Conservation (phyloP, 2,329 filamentous ascomycete species). For the Zasmidium cellare region DNA sequence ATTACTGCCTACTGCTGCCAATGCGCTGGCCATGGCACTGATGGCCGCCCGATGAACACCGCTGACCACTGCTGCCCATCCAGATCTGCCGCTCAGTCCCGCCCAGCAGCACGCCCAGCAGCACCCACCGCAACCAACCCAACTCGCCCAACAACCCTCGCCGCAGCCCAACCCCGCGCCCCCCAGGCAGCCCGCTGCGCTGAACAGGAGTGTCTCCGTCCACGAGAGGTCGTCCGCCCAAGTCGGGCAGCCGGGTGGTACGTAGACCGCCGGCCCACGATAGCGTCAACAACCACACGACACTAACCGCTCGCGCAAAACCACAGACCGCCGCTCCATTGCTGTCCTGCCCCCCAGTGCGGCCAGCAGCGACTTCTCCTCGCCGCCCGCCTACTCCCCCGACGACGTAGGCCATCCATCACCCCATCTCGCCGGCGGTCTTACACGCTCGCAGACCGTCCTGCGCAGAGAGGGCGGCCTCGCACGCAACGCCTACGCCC, state of each 20-base stretch:
- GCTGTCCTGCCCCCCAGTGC: slow-evolving; percentile 18
- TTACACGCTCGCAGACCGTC: slow-evolving; percentile 29
- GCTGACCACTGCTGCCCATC: not conserved
- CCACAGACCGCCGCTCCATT: slow-evolving; percentile 27
- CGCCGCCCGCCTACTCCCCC: slow-evolving; percentile 14
- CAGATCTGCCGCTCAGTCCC: slow-evolving; percentile 2
- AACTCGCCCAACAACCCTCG: slow-evolving; percentile 3
- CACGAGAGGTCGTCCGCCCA: not conserved
- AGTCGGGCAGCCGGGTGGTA: slow-evolving; percentile 12
- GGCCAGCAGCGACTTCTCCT: slow-evolving; percentile 13
- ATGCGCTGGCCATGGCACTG: not conserved
- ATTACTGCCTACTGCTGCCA: not conserved
- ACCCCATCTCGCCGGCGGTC: slow-evolving; percentile 16
- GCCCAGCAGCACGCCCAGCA: slow-evolving; percentile 1
- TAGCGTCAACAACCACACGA: slow-evolving; percentile 4
- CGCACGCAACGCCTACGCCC: not conserved
- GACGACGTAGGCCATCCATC: slow-evolving; percentile 12
- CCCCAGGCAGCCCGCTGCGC: too few species aligned
- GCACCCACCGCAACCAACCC: not conserved
- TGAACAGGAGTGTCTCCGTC: not conserved
- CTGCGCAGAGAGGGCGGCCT: slow-evolving; percentile 21
- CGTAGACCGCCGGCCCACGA: not conserved
- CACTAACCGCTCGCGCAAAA: slow-evolving; percentile 5
- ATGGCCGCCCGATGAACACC: not conserved
- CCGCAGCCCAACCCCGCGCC: not conserved